Percentiles rank a stretch among this genome's conserved stretches.
These are phyloP conservation scores for Isoetes engelmannii DNA, from an alignment of 83 land plant genomes.

Conservation along the genomic window DNA sequence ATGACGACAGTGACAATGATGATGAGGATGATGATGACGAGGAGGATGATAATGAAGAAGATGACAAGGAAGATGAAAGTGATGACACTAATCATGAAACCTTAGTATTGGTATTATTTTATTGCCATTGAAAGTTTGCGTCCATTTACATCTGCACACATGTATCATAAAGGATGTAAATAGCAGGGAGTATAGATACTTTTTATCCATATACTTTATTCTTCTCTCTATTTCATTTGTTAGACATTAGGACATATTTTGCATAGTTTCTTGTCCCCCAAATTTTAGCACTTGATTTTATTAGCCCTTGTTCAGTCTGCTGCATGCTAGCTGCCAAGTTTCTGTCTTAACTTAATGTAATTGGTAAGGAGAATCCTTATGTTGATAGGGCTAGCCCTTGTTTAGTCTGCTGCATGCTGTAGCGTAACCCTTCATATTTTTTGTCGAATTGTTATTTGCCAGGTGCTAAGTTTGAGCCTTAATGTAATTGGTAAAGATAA, in stretches of 20 bases:
- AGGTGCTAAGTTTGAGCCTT: background rate
- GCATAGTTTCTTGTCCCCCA: too few species aligned
- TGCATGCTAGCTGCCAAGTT: background rate
- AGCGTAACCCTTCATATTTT: background rate
- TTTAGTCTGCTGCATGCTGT: background rate
- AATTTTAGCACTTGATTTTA: too few species aligned
- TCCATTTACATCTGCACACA: background rate
- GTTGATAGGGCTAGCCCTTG: too few species aligned
- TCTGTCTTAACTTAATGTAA: background rate
- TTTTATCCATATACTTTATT: background rate
- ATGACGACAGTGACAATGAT: constrained; percentile 33
- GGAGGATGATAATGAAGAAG: constrained; percentile 23
- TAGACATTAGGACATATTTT: background rate
- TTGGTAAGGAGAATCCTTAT: background rate
- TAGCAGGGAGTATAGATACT: background rate
- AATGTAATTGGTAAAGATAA: background rate
- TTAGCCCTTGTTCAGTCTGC: too few species aligned
- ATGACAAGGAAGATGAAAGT: constrained; percentile 39
- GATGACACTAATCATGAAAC: constrained; percentile 35
- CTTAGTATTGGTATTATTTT: background rate
- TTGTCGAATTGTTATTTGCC: background rate
- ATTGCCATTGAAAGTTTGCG: background rate
- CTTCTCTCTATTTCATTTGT: background rate
- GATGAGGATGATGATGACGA: constrained; percentile 43
- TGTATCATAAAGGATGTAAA: background rate